Base-by-base conservation (phyloP, 1,139 yeast genomes). In the Magnusiomyces paraingens region DNA sequence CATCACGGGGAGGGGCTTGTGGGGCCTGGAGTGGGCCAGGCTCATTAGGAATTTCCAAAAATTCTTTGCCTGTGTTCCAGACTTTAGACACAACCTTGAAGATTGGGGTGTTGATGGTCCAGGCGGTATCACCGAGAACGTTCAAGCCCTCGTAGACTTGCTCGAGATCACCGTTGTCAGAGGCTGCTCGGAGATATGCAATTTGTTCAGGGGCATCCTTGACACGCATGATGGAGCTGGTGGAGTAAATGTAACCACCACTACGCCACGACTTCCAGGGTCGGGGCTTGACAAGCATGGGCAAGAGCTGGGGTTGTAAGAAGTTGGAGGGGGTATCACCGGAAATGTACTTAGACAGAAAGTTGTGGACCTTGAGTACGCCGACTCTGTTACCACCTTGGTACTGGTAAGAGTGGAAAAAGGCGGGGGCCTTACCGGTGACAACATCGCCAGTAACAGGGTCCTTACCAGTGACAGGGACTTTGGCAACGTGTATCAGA, bases 271-370 rank as follows among this genome's bases (percentile, higher is more conserved):
- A 74, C 0, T 81, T 78, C 99, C 99, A 93, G 4, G 90, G 90
- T 55, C 83, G 76, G 21, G 99, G 99, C 58, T 83, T 81, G 10
- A 87, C 86, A 57, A 94, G 74, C 99, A 94, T 94, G 14, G 99
- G 99, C 56, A 94, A 75, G 59, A 81, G 76, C 69, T 93, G 98
- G 0, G 98, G 96, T 63, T 86, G 93, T 5, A 91, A 81, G 1
- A 85, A 76, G 54, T 85, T 83, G 12, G 80, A 77, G 47, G 83
- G 70, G 21, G 82, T 76, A 58, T 85, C 91, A 2, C 85, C 83
- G 6, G 90, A 83, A 55, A 91, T 70, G 63, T 79, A 82, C 48
- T 79, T 76, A 10, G 84, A 79, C 52, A 93, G 77, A 26, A 80
- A 76, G 60, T 82, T 81, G 67, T 93, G 96, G 8, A 89, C 73